Conservation (phyloP, 1,284 basidiomycete genomes). For the Prillingera fragicola region DNA sequence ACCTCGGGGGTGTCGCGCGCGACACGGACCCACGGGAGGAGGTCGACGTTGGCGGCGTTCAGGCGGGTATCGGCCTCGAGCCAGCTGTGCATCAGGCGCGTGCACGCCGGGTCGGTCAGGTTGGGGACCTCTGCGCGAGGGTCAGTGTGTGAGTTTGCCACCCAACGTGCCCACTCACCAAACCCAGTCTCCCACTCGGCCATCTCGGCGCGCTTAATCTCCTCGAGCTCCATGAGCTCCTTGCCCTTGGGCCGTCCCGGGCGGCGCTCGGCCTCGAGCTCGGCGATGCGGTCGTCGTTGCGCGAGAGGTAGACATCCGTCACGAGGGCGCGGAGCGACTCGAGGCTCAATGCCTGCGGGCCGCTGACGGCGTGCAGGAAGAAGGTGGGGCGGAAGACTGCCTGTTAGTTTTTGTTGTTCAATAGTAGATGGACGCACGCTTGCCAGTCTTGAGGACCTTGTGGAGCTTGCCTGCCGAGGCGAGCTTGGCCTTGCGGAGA, state of each 20-base stretch:
- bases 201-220: slow-evolving; percentile 60
- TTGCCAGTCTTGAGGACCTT: slow-evolving; percentile 48
- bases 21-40: slow-evolving; percentile 46
- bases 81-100: slow-evolving; percentile 69
- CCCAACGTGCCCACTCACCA: slow-evolving; percentile 53
- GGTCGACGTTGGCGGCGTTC: slow-evolving; percentile 60
- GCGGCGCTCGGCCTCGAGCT: slow-evolving; percentile 59
- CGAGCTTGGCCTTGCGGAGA: slow-evolving; percentile 65
- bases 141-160: slow-evolving; percentile 1
- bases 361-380: slow-evolving; percentile 63
- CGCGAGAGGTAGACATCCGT: slow-evolving; percentile 67
- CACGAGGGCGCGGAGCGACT: slow-evolving; percentile 64
- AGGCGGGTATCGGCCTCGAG: slow-evolving; percentile 58
- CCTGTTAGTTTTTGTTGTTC: slow-evolving; percentile 4
- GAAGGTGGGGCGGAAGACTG: slow-evolving; percentile 69
- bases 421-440: slow-evolving; percentile 21
- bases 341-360: slow-evolving; percentile 60
- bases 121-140: slow-evolving; percentile 70
- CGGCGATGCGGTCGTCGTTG: slow-evolving; percentile 63
- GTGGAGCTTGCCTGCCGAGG: slow-evolving; percentile 52
- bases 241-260: slow-evolving; percentile 71
- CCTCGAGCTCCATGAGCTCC: slow-evolving; percentile 67
- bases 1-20: slow-evolving; percentile 23
- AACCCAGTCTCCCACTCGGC: slow-evolving; percentile 76
- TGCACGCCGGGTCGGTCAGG: slow-evolving; percentile 67